These are phyloP conservation scores for Cornus suecica DNA, from an alignment of 148 eudicot genomes.

Conservation along the genomic window DNA sequence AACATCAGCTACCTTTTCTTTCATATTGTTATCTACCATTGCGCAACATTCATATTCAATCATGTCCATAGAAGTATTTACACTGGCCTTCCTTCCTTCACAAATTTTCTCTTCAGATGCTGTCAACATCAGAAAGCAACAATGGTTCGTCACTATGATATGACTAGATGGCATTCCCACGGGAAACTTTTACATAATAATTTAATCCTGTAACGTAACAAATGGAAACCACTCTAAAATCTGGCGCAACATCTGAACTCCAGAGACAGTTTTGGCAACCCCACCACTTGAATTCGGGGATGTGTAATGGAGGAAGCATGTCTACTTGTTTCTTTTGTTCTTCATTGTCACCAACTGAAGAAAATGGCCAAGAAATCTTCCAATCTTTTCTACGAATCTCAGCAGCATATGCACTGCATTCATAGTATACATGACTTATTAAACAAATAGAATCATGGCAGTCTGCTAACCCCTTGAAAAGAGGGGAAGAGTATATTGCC, in stretches of 20 bases:
- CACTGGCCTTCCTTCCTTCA: slow-evolving; percentile 11
- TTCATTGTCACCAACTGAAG: slow-evolving; percentile 11
- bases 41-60: slow-evolving; percentile 11
- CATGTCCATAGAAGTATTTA: slow-evolving; percentile 4
- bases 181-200: not conserved
- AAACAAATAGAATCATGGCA: not conserved
- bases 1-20: slow-evolving; percentile 2
- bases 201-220: not conserved
- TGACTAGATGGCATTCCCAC: not conserved
- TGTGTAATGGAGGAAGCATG: slow-evolving; percentile 18
- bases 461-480: not conserved
- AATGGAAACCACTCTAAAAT: slow-evolving; percentile 15
- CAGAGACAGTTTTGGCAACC: slow-evolving; percentile 22
- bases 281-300: slow-evolving; percentile 25
- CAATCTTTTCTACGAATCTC: slow-evolving; percentile 16
- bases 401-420: slow-evolving; percentile 24
- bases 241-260: slow-evolving; percentile 11
- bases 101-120: slow-evolving; percentile 12
- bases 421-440: slow-evolving; percentile 1
- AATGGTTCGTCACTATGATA: slow-evolving; percentile 6
- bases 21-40: not conserved
- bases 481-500: not conserved
- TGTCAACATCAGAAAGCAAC: slow-evolving; percentile 12
- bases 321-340: slow-evolving; percentile 10
- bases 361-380: slow-evolving; percentile 25